phyloP scores from a whole-genome alignment of 2,329 filamentous ascomycete species.

The Proliferodiscus dingleyae region DNA sequence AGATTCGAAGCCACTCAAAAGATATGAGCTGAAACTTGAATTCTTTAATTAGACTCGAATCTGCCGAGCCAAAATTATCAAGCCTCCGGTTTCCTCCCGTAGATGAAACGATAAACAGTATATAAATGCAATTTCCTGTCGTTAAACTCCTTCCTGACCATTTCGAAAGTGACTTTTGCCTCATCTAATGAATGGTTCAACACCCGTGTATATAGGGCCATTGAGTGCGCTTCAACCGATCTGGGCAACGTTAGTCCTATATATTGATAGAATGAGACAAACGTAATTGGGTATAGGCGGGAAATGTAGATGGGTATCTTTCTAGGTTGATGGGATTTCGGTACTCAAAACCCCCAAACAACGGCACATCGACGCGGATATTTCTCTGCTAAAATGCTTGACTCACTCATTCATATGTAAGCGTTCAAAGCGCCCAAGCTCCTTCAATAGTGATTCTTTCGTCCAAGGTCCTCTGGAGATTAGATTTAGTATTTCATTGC shows the following conservation, averaged over 20 bases:
- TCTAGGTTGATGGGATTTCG: background rate
- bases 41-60: too few relatives aligned
- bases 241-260: background rate
- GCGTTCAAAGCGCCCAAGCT: conserved; percentile 30
- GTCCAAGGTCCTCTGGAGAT: conserved; percentile 38
- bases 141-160: conserved; percentile 11
- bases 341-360: background rate
- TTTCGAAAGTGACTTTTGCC: conserved; percentile 9
- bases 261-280: background rate
- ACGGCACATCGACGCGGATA: background rate
- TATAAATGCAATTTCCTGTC: conserved; percentile 13
- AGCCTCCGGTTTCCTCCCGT: conserved; percentile 25
- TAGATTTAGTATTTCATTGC: background rate
- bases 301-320: too few relatives aligned
- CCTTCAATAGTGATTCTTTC: conserved; percentile 33
- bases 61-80: background rate
- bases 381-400: background rate
- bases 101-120: conserved; percentile 12
- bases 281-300: background rate
- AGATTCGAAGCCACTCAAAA: too few relatives aligned
- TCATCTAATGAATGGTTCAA: conserved; percentile 10
- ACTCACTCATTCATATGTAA: conserved; percentile 12
- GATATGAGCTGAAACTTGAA: too few relatives aligned
- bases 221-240: conserved; percentile 10
- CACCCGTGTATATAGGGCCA: conserved; percentile 14